These are phyloP conservation scores for Thymus quinquecostatus DNA, from an alignment of 257 asterid genomes.

Conservation along the genomic window DNA sequence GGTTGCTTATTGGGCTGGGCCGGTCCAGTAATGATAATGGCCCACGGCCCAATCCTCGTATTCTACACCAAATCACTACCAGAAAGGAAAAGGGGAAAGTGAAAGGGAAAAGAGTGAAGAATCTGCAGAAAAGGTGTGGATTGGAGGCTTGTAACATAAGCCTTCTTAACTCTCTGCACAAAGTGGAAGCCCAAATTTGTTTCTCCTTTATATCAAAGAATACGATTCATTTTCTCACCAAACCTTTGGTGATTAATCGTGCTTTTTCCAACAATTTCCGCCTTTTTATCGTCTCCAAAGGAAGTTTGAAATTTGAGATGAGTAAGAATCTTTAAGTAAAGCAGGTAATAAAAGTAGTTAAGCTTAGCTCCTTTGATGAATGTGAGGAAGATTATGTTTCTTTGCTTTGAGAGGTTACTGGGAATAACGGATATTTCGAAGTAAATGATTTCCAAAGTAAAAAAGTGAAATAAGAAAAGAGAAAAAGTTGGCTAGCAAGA, in stretches of 20 bases:
- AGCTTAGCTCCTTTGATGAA: slow-evolving; percentile 6
- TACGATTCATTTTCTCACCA: slow-evolving; percentile 42
- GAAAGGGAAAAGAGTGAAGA: slow-evolving; percentile 36
- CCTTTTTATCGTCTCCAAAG: background rate
- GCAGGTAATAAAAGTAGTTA: slow-evolving; percentile 61
- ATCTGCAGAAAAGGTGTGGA: slow-evolving; percentile 56
- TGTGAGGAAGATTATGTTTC: slow-evolving; percentile 21
- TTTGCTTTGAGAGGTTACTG: slow-evolving; percentile 41
- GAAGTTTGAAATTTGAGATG: slow-evolving; percentile 8
- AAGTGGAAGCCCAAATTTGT: slow-evolving; percentile 51
- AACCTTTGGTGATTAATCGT: background rate
- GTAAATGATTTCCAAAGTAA: slow-evolving; percentile 24
- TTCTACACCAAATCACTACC: too few relatives aligned
- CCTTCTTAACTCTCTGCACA: slow-evolving; percentile 36
- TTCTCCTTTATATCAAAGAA: slow-evolving; percentile 41
- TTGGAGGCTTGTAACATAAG: slow-evolving; percentile 74
- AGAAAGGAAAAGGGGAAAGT: slow-evolving; percentile 3
- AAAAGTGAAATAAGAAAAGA: slow-evolving; percentile 32
- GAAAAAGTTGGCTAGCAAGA: slow-evolving; percentile 41
- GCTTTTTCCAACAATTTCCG: background rate
- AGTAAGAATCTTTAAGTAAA: slow-evolving; percentile 63
- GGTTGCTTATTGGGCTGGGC: background rate
- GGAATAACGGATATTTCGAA: slow-evolving; percentile 56
- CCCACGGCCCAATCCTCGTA: background rate
- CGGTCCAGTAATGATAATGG: background rate